Conservation (phyloP, 2,329 filamentous ascomycete genomes). For the Aspergillus pseudoglaucus region DNA sequence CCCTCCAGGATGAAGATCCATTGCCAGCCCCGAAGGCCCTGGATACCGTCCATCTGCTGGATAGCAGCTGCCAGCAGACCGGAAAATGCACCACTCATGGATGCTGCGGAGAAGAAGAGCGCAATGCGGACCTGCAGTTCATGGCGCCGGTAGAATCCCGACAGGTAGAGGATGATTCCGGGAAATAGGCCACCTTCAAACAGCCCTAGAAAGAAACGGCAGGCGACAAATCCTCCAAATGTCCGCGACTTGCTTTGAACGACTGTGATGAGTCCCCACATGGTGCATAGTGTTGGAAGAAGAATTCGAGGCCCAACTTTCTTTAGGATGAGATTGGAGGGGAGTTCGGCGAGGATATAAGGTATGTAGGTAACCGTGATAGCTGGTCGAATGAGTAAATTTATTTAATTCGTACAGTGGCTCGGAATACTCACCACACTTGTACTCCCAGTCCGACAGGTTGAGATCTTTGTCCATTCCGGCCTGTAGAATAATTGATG, state of each 20-base stretch:
- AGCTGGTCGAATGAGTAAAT: slow-evolving; percentile 5
- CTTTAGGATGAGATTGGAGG: slow-evolving; percentile 4
- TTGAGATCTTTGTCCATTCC: too few species aligned
- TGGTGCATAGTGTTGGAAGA: slow-evolving; percentile 25
- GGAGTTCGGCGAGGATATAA: slow-evolving; percentile 9
- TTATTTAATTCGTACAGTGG: too few species aligned
- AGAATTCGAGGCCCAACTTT: slow-evolving; percentile 22
- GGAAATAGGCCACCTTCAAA: slow-evolving; percentile 57
- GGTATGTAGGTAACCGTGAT: slow-evolving; percentile 12
- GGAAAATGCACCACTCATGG: slow-evolving; percentile 39
- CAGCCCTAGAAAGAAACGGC: slow-evolving; percentile 54
- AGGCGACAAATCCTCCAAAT: slow-evolving; percentile 32
- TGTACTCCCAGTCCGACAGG: too few species aligned
- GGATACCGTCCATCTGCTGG: too few species aligned
- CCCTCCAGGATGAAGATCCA: too few species aligned
- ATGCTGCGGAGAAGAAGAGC: slow-evolving; percentile 22
- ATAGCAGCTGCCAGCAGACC: slow-evolving; percentile 38
- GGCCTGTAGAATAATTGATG: too few species aligned
- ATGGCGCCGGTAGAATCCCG: slow-evolving; percentile 23
- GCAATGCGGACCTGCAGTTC: slow-evolving; percentile 23
- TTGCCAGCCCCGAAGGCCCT: too few species aligned
- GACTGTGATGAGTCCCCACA: slow-evolving; percentile 39
- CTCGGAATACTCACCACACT: background rate
- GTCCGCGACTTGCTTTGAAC: slow-evolving; percentile 14
- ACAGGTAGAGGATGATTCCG: slow-evolving; percentile 16